Percentiles rank a stretch among this genome's conserved stretches.
Evolutionary conservation across 306 rosid species (phyloP).

Genomic region (Trifolium dubium): DNA sequence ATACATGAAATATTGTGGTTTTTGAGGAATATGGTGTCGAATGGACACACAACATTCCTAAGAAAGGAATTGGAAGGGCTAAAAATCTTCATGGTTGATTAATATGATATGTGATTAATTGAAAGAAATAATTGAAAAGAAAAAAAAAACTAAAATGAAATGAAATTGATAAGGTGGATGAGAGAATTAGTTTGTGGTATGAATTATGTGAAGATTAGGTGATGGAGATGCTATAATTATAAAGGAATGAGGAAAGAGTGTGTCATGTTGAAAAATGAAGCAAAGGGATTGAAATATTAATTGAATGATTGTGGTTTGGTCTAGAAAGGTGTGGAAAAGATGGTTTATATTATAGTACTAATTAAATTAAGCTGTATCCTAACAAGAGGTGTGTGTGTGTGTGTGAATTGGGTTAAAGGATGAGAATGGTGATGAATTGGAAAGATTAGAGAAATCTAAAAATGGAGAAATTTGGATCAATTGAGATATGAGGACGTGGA

Average conservation of each 20-base stretch:
- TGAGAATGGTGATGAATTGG: neutral
- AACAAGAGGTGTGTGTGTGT: neutral
- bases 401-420: neutral
- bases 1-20: constrained; percentile 23
- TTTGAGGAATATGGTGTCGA: constrained; percentile 44
- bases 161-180: neutral
- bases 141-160: neutral
- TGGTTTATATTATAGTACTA: neutral
- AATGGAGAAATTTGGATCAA: neutral
- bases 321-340: constrained; percentile 22
- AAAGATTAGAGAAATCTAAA: neutral
- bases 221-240: neutral
- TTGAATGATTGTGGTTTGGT: neutral
- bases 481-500: too few species aligned
- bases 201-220: neutral
- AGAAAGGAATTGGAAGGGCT: constrained; percentile 36
- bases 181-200: neutral
- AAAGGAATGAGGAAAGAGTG: neutral
- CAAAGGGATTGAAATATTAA: neutral
- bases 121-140: neutral
- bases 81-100: constrained; percentile 43
- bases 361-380: neutral
- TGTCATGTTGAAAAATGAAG: neutral
- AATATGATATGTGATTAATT: neutral
- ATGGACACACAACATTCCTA: constrained; percentile 35